phyloP scores from a whole-genome alignment of 352 stramenopile genomes.

The Chrysophaeum taylorii region DNA sequence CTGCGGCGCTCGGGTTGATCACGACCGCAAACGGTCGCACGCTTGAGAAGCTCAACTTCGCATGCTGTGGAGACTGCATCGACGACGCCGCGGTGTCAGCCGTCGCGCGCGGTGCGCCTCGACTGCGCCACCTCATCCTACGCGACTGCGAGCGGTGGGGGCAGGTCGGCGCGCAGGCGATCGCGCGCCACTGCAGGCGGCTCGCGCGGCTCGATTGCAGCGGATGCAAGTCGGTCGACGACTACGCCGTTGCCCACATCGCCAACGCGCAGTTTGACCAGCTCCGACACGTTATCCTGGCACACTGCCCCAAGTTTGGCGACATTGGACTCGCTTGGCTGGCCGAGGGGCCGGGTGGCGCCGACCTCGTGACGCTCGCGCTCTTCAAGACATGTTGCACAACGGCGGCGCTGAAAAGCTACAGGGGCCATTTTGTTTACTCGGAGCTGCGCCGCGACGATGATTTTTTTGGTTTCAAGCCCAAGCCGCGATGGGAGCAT shows the following conservation, averaged over 20 bases:
- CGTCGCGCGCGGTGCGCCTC: conserved; percentile 25
- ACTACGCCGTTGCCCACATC: conserved; percentile 62
- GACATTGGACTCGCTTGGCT: conserved; percentile 69
- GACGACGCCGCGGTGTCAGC: conserved; percentile 35
- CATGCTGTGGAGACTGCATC: conserved; percentile 42
- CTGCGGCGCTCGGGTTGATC: conserved; percentile 51
- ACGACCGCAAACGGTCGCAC: conserved; percentile 28
- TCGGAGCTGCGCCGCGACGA: conserved; percentile 33
- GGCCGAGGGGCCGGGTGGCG: conserved; percentile 48
- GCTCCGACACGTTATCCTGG: conserved; percentile 56
- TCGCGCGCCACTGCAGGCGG: conserved; percentile 32
- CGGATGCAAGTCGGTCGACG: conserved; percentile 53
- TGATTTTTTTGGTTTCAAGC: conserved; percentile 61
- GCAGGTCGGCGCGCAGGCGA: conserved; percentile 28
- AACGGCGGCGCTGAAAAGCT: conserved; percentile 32
- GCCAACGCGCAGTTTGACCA: conserved; percentile 36
- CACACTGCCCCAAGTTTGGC: conserved; percentile 49
- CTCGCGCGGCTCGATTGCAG: conserved; percentile 33
- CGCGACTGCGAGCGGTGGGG: conserved; percentile 38
- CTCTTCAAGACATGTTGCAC: conserved; percentile 32
- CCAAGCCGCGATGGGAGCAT: conserved; percentile 58
- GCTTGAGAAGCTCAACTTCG: conserved; percentile 23
- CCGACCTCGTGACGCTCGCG: conserved; percentile 30
- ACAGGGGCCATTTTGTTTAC: conserved; percentile 39
- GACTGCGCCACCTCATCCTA: conserved; percentile 35